Conservation (phyloP, 805 yeast species). For the Starmera pachycereana region DNA sequence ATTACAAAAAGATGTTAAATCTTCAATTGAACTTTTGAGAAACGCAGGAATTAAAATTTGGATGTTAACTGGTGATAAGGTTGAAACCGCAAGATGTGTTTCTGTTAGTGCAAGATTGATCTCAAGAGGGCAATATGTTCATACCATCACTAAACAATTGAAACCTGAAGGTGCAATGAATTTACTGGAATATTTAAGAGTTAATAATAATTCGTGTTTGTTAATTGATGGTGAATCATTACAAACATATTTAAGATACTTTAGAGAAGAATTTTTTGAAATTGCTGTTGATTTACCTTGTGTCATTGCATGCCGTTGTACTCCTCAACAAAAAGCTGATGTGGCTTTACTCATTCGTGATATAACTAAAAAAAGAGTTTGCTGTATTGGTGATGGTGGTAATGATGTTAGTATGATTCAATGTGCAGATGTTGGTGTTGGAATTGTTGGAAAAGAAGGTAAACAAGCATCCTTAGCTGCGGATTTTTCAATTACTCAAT, state of each 20-base stretch:
- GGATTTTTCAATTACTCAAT: conserved; percentile 89
- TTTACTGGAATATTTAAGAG: conserved; percentile 60
- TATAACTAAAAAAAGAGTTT: conserved; percentile 79
- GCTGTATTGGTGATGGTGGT: conserved; percentile 99
- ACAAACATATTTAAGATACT: conserved; percentile 52
- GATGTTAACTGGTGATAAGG: conserved; percentile 99
- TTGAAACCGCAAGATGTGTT: conserved; percentile 96
- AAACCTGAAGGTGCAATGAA: conserved; percentile 56
- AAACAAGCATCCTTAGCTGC: conserved; percentile 96
- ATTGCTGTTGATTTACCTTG: conserved; percentile 76
- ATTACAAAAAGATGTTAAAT: conserved; percentile 81
- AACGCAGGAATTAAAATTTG: conserved; percentile 97
- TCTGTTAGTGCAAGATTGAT: conserved; percentile 92
- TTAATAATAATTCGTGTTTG: conserved; percentile 55
- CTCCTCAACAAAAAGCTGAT: conserved; percentile 98
- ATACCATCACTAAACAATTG: conserved; percentile 61
- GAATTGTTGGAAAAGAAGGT: conserved; percentile 98
- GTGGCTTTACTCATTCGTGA: conserved; percentile 73
- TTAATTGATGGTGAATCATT: conserved; percentile 92
- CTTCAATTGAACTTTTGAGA: conserved; percentile 82
- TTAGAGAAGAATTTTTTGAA: conserved; percentile 63
- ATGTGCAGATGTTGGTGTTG: conserved; percentile 97
- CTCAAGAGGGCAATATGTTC: conserved; percentile 88
- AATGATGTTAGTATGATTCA: conserved; percentile 99
- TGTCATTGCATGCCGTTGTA: conserved; percentile 96